Conservation (phyloP, 495 filamentous ascomycete species). For the Penicillium diatomitis region DNA sequence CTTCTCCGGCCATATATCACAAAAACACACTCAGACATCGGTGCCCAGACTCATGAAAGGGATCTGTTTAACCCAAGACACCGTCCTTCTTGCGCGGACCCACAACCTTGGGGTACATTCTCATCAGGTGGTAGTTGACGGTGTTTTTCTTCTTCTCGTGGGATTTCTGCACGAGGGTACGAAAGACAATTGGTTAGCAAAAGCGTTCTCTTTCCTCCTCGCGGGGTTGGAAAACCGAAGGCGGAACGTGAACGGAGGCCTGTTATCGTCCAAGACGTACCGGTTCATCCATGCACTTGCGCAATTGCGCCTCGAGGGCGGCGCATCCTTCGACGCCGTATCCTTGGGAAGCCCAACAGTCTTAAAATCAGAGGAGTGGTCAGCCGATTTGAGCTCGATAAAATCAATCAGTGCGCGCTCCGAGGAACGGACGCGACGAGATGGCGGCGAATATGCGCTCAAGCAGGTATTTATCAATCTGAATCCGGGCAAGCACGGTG, state of each 20-base stretch:
- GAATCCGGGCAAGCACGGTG: no score
- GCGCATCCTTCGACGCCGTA: conserved; percentile 64
- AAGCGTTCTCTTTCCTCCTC: no score
- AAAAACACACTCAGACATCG: no score
- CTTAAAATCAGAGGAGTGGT: conserved; percentile 28
- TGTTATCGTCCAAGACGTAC: conserved; percentile 29
- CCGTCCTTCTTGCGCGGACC: conserved; percentile 63
- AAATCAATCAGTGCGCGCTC: no score
- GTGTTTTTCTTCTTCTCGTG: conserved; percentile 63
- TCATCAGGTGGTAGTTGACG: conserved; percentile 89
- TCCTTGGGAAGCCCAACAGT: conserved; percentile 90
- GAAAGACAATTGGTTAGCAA: background rate
- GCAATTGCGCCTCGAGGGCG: conserved; percentile 70
- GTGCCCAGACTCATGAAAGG: no score
- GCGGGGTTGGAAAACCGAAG: background rate
- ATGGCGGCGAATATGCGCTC: no score
- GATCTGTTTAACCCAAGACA: conserved; percentile 21
- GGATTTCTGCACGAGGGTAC: conserved; percentile 42
- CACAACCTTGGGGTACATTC: conserved; percentile 74
- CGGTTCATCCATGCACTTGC: conserved; percentile 87
- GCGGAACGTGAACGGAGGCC: no score
- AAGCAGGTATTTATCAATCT: no score
- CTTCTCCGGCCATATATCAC: no score
- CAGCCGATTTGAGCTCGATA: no score
- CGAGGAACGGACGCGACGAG: no score